Evolutionary conservation across 768 basidiomycete genomes (phyloP).

Genomic region (Royoungia palumana): DNA sequence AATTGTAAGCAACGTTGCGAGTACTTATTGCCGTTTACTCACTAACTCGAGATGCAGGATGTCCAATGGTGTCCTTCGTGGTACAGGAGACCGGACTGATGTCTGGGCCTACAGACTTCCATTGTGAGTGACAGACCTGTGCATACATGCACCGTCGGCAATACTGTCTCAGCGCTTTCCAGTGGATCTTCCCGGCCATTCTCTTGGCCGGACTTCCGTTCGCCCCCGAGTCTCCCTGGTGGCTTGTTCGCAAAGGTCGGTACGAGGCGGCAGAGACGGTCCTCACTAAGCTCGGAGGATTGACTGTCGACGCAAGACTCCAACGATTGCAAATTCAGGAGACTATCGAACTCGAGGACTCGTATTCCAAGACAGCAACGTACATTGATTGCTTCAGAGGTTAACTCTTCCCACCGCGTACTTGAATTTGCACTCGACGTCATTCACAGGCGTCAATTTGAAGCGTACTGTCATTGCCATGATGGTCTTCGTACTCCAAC

Average conservation of each 20-base stretch:
- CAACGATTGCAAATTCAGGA: slow-evolving; percentile 25
- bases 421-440: neutral
- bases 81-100: slow-evolving; percentile 20
- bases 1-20: slow-evolving; percentile 14
- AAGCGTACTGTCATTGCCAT: slow-evolving; percentile 27
- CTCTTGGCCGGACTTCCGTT: slow-evolving; percentile 30
- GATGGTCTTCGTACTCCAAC: slow-evolving; percentile 32
- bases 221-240: slow-evolving; percentile 34
- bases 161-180: slow-evolving; percentile 20
- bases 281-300: slow-evolving; percentile 19
- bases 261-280: slow-evolving; percentile 22
- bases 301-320: slow-evolving; percentile 21
- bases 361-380: slow-evolving; percentile 23
- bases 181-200: slow-evolving; percentile 33
- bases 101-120: slow-evolving; percentile 26
- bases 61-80: slow-evolving; percentile 24
- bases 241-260: slow-evolving; percentile 32
- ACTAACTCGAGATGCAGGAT: slow-evolving; percentile 9
- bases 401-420: neutral
- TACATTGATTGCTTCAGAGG: slow-evolving; percentile 34
- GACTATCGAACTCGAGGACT: slow-evolving; percentile 31
- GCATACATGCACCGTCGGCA: neutral
- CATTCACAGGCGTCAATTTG: slow-evolving; percentile 18
- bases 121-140: slow-evolving; percentile 14
- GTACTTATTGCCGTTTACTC: neutral